Conservation (phyloP, 305 asterid genomes). For the Solanum hybrid region DNA sequence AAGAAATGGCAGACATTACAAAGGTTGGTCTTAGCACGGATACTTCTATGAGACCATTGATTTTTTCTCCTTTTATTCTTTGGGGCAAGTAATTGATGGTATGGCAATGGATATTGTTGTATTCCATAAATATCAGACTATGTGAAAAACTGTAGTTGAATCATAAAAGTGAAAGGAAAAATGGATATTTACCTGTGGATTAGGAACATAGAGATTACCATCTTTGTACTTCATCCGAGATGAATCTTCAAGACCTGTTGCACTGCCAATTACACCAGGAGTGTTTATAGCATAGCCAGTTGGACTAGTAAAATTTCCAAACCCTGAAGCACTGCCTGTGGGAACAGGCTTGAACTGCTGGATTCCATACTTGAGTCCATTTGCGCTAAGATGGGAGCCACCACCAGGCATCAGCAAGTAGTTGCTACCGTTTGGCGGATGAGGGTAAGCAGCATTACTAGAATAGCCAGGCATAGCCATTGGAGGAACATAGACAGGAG, state of each 20-base stretch:
- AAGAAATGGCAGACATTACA: not conserved
- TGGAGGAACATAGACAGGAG: constrained; percentile 86
- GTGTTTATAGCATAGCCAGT: constrained; percentile 74
- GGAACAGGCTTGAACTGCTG: constrained; percentile 86
- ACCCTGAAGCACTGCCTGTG: constrained; percentile 60
- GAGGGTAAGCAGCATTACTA: constrained; percentile 72
- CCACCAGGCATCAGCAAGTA: constrained; percentile 85
- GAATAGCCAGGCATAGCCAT: constrained; percentile 89
- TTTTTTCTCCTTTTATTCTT: not conserved
- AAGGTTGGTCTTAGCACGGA: too few relatives aligned
- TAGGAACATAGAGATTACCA: constrained; percentile 56
- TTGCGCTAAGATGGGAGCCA: constrained; percentile 57
- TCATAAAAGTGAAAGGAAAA: not conserved
- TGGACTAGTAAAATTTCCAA: constrained; percentile 70
- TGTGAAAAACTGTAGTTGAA: not conserved
- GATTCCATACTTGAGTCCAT: constrained; percentile 72
- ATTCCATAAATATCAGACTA: not conserved
- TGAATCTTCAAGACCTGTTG: constrained; percentile 78
- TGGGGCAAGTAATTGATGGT: not conserved
- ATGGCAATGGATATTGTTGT: not conserved
- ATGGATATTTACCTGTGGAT: constrained; percentile 58
- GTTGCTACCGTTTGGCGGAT: constrained; percentile 81
- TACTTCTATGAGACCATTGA: not conserved
- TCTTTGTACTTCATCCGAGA: constrained; percentile 88
- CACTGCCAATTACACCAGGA: constrained; percentile 72